Evolutionary conservation across 495 filamentous ascomycete species (phyloP), one percentile per base, ranked within the genome.

Genomic region (Penicillium manginii): DNA sequence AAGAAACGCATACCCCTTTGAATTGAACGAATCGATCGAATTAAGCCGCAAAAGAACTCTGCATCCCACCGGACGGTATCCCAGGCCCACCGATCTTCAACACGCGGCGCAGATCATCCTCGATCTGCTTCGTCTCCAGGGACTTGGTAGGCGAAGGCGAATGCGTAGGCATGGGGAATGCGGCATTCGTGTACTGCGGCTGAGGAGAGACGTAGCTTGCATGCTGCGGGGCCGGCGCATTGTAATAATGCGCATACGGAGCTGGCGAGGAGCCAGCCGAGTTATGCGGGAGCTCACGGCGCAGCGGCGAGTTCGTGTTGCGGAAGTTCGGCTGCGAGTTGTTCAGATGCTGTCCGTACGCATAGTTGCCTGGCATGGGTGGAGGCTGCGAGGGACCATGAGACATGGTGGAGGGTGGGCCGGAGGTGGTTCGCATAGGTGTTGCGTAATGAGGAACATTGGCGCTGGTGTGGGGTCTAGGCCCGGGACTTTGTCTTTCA

Each of bases 71-170:
- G n/a, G 40, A 43, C 9, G 58, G 52, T 6, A 53, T 49, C 35
- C 63, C 48, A 33, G 68, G 60, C 23, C 67, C 69, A 61, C 79
- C 73, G 57, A 84, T 65, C 57, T 83, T 83, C 69, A 84, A 61
- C 39, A 83, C 78, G 18, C 80, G 71, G n/a, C 80, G 77, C 42
- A 84, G 60, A 68, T 83, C 79, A 64, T 83, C 78, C 65, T 83
- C 82, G 58, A 84, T 81, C 39, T 75, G 68, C 63, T 80, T 78
- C 4, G 76, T 77, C 32, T 78, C 75, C 21, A 70, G 12, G 8
- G 64, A 45, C 52, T 67, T 70, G 8, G 67, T 55, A 45, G 70
- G 54, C 33, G 70, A 67, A 11, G 66, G 65, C 6, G 69, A 56
- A 54, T 55, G 71, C 0, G 55, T 54, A 2, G 72, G 61, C 53